These are phyloP conservation scores for Coemansia javaensis DNA, from an alignment of 192 early-diverging fungal genomes.

Conservation along the genomic window DNA sequence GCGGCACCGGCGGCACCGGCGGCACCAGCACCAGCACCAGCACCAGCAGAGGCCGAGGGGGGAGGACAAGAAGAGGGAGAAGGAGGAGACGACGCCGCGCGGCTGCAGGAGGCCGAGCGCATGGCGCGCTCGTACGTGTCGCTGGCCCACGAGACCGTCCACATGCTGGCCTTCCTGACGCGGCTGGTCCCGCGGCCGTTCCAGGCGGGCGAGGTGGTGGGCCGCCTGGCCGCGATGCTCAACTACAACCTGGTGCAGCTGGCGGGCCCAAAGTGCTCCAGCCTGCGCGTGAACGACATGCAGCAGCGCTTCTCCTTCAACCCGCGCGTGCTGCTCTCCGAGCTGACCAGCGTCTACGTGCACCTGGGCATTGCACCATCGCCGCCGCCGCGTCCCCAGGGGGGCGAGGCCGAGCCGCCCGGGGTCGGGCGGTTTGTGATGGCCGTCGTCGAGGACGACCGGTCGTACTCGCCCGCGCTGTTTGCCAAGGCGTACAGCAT, in stretches of 20 bases:
- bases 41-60: conserved; percentile 18
- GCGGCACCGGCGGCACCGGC: background rate
- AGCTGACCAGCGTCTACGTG: conserved; percentile 81
- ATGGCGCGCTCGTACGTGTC: conserved; percentile 82
- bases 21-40: background rate
- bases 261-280: conserved; percentile 87
- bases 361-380: conserved; percentile 54
- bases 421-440: conserved; percentile 60
- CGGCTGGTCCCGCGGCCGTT: conserved; percentile 77
- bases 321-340: conserved; percentile 73
- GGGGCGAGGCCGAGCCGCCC: conserved; percentile 24
- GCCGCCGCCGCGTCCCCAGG: background rate
- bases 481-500: conserved; percentile 75
- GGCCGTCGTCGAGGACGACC: conserved; percentile 79
- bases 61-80: conserved; percentile 30
- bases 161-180: conserved; percentile 86
- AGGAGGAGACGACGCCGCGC: conserved; percentile 5
- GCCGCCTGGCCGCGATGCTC: conserved; percentile 93
- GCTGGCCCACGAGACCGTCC: conserved; percentile 86
- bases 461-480: conserved; percentile 72
- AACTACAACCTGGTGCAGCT: conserved; percentile 88
- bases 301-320: conserved; percentile 86
- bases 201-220: conserved; percentile 83
- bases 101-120: conserved; percentile 61
- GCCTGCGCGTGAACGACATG: conserved; percentile 66